phyloP scores from a whole-genome alignment of 306 rosid species.

The Cucumis melo region DNA sequence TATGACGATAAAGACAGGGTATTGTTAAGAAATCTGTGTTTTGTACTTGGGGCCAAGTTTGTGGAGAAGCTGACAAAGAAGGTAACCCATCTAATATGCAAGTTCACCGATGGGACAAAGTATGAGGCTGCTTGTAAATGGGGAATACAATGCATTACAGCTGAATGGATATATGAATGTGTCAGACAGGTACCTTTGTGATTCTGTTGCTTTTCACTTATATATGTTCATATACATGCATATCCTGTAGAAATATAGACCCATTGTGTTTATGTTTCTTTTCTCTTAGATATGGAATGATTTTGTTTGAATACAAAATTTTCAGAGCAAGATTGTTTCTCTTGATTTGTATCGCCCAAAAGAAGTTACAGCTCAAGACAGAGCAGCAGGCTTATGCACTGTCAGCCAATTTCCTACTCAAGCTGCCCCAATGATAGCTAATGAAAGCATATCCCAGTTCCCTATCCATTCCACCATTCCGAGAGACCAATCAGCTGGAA shows the following conservation, averaged over 20 bases:
- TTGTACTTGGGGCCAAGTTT: conserved; percentile 77
- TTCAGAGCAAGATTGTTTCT: conserved; percentile 57
- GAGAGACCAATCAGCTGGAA: conserved; percentile 21
- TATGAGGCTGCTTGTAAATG: conserved; percentile 76
- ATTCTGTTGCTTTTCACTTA: background rate
- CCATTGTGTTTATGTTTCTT: background rate
- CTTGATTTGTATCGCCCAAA: conserved; percentile 60
- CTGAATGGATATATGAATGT: conserved; percentile 86
- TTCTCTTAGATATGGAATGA: conserved; percentile 4
- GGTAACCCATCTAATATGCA: conserved; percentile 88
- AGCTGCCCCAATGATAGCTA: conserved; percentile 40
- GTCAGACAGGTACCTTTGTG: conserved; percentile 62
- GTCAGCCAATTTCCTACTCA: conserved; percentile 79
- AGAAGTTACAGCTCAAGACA: conserved; percentile 69
- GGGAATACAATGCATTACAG: conserved; percentile 50
- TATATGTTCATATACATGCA: conserved; percentile 5
- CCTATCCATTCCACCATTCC: conserved; percentile 31
- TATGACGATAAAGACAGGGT: conserved; percentile 71
- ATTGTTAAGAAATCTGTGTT: conserved; percentile 71
- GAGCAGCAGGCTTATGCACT: conserved; percentile 57
- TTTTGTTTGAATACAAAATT: background rate
- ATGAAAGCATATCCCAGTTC: conserved; percentile 35
- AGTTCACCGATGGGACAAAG: conserved; percentile 71
- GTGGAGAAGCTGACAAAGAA: conserved; percentile 53
- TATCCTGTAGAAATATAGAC: background rate